phyloP scores from a whole-genome alignment of 495 filamentous ascomycete genomes.

The Lasiosphaeria miniovina region DNA sequence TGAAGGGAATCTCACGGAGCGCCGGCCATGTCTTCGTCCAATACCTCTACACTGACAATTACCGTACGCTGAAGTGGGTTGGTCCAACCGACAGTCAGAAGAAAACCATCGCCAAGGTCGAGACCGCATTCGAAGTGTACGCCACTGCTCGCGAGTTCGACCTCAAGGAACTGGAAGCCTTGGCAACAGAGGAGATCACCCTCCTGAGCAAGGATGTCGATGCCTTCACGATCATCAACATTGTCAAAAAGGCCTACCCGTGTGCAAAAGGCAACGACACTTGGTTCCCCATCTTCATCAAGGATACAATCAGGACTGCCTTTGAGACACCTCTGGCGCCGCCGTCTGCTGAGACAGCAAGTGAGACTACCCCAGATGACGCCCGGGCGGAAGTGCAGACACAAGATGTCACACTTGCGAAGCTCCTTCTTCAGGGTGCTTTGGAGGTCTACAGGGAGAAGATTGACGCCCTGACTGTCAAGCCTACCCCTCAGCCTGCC shows the following conservation, averaged over 20 bases:
- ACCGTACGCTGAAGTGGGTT: background rate
- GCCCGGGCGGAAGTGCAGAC: too few species aligned
- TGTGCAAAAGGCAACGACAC: background rate
- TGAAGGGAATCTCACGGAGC: background rate
- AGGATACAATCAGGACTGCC: slow-evolving; percentile 2
- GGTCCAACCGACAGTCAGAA: background rate
- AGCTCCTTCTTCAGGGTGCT: slow-evolving; percentile 3
- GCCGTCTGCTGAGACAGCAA: background rate
- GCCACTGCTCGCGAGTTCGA: slow-evolving; percentile 2
- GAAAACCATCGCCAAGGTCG: slow-evolving; percentile 1
- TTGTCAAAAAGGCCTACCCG: slow-evolving; percentile 5
- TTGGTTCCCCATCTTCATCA: slow-evolving; percentile 10
- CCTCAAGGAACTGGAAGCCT: background rate
- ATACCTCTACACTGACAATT: slow-evolving; percentile 2
- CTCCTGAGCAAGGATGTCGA: background rate
- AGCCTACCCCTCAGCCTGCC: too few species aligned
- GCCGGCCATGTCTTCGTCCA: slow-evolving; percentile 9
- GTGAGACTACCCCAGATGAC: too few species aligned
- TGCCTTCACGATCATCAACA: slow-evolving; percentile 9
- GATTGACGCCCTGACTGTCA: slow-evolving; percentile 10
- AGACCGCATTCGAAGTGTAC: slow-evolving; percentile 4
- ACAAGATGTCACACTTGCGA: background rate
- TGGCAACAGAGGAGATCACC: slow-evolving; percentile 3
- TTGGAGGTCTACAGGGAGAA: slow-evolving; percentile 6
- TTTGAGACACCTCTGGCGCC: slow-evolving; percentile 4